These are phyloP conservation scores for Pyricularia sp. DNA, from an alignment of 2,329 filamentous ascomycete species.

Conservation along the genomic window DNA sequence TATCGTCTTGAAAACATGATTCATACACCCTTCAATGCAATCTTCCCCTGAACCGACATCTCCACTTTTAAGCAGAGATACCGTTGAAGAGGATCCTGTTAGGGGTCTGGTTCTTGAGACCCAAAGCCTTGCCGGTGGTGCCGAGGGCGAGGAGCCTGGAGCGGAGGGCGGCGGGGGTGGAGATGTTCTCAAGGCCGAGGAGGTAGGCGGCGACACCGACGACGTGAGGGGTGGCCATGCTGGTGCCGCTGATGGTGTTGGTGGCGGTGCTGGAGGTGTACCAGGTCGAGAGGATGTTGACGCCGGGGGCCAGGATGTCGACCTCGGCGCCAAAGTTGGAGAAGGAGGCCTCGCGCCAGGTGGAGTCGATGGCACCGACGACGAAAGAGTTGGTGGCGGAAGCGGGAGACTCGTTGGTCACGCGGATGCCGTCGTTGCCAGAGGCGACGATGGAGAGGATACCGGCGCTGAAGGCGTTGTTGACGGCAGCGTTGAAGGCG, in stretches of 20 bases:
- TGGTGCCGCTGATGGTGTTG: constrained; percentile 37
- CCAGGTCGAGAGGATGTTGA: constrained; percentile 37
- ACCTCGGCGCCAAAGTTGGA: constrained; percentile 42
- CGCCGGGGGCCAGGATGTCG: constrained; percentile 44
- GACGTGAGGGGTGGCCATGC: constrained; percentile 25
- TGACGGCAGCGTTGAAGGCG: constrained; percentile 41
- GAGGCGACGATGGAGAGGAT: constrained; percentile 46
- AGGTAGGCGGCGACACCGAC: constrained; percentile 27
- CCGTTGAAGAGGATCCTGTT: constrained; percentile 51
- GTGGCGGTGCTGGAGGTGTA: constrained; percentile 26
- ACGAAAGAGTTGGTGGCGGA: constrained; percentile 39
- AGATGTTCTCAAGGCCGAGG: constrained; percentile 30
- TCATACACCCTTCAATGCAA: neutral
- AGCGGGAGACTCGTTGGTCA: constrained; percentile 35
- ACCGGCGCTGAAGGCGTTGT: constrained; percentile 31
- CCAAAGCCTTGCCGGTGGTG: constrained; percentile 28
- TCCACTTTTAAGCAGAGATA: neutral
- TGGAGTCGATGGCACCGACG: constrained; percentile 35
- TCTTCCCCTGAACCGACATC: too few species aligned
- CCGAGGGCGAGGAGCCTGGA: constrained; percentile 32
- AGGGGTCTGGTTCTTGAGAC: constrained; percentile 30
- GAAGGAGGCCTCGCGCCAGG: constrained; percentile 32
- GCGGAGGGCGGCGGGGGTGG: constrained; percentile 35
- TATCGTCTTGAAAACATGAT: neutral
- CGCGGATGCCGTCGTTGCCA: constrained; percentile 39